phyloP scores from a whole-genome alignment of 495 filamentous ascomycete species.

The Lophiostoma macrostomum region DNA sequence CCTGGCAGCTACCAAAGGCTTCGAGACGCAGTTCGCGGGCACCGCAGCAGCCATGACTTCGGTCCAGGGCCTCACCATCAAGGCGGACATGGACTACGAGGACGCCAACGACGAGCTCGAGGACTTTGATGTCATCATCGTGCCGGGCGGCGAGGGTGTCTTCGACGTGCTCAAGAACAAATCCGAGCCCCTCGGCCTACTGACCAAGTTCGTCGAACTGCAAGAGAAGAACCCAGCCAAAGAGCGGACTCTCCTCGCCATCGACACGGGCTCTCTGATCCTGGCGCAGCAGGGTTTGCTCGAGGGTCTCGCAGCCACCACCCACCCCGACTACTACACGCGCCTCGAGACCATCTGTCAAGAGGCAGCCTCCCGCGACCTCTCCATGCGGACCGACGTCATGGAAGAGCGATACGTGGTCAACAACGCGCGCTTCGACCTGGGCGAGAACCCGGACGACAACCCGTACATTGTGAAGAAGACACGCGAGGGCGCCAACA shows the following conservation, averaged over 20 bases:
- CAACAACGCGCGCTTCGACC: conserved; percentile 74
- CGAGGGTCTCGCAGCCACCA: conserved; percentile 62
- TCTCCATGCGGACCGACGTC: conserved; percentile 65
- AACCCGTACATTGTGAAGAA: conserved; percentile 71
- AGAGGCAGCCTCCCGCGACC: conserved; percentile 55
- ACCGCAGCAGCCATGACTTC: conserved; percentile 38
- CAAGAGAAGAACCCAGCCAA: conserved; percentile 64
- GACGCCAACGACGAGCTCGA: conserved; percentile 61
- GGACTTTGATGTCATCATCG: conserved; percentile 69
- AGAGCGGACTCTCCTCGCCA: conserved; percentile 69
- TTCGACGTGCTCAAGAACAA: conserved; percentile 55
- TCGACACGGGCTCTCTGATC: conserved; percentile 73
- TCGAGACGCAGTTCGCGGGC: conserved; percentile 45
- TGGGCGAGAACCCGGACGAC: conserved; percentile 67
- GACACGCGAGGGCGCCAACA: conserved; percentile 47
- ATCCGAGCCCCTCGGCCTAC: conserved; percentile 59
- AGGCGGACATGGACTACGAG: conserved; percentile 52
- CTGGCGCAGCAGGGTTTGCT: conserved; percentile 70
- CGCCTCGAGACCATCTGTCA: conserved; percentile 66
- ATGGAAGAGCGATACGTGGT: conserved; percentile 76
- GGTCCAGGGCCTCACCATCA: conserved; percentile 45
- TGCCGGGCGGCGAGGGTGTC: conserved; percentile 57
- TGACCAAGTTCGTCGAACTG: conserved; percentile 64
- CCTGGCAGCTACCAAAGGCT: conserved; percentile 45
- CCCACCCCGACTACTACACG: conserved; percentile 45